Evolutionary conservation across 1,139 yeast genomes (phyloP).

Genomic region (Kodamaea sp.): DNA sequence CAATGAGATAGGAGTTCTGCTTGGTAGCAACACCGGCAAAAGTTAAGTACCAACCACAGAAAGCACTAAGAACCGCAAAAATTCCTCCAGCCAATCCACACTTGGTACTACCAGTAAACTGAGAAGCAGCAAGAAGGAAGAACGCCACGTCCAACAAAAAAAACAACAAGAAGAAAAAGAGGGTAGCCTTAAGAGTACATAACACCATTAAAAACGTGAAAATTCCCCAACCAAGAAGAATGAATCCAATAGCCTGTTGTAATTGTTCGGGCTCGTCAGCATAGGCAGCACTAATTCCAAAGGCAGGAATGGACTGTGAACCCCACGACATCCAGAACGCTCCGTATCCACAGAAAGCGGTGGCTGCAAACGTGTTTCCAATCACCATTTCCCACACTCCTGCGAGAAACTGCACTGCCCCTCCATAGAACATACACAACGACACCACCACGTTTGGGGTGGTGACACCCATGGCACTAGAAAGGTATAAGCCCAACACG

Average conservation of each 20-base stretch:
- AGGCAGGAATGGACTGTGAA: slow-evolving; percentile 29
- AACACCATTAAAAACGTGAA: slow-evolving; percentile 43
- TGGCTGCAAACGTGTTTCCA: slow-evolving; percentile 40
- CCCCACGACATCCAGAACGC: slow-evolving; percentile 43
- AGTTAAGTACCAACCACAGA: slow-evolving; percentile 44
- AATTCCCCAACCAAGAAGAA: slow-evolving; percentile 46
- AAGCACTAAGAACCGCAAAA: slow-evolving; percentile 40
- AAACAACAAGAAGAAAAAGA: slow-evolving; percentile 40
- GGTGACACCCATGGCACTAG: slow-evolving; percentile 46
- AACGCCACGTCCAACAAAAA: slow-evolving; percentile 39
- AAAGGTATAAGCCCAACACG: slow-evolving; percentile 62
- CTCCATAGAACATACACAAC: slow-evolving; percentile 47
- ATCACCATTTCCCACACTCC: slow-evolving; percentile 53
- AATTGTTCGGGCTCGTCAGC: slow-evolving; percentile 27
- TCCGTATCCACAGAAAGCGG: slow-evolving; percentile 37
- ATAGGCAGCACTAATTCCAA: slow-evolving; percentile 33
- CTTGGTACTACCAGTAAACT: slow-evolving; percentile 32
- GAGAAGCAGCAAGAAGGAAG: slow-evolving; percentile 44
- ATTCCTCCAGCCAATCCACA: slow-evolving; percentile 46
- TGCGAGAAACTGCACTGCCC: slow-evolving; percentile 47
- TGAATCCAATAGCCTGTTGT: slow-evolving; percentile 42
- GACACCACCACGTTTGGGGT: slow-evolving; percentile 55
- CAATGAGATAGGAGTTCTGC: slow-evolving; percentile 31
- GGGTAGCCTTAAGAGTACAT: slow-evolving; percentile 46
- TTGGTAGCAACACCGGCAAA: slow-evolving; percentile 36